Conservation (phyloP, 225 moss, liverwort and hornwort genomes). For the Takakia lepidozioides region DNA sequence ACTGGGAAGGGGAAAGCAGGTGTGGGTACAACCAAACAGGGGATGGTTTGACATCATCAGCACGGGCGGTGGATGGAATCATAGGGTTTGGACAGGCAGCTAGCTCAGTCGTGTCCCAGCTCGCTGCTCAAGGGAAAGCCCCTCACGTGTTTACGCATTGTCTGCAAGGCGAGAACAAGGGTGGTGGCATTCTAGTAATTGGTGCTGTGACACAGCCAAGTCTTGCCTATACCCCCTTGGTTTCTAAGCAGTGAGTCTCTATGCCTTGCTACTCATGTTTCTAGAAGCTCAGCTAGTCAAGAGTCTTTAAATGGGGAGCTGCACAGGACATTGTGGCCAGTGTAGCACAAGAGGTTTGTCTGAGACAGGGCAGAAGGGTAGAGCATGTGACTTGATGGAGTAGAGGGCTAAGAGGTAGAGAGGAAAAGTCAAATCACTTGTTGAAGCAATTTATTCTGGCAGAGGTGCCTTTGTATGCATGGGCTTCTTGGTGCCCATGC, state of each 20-base stretch:
- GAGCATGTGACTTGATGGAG: too few relatives aligned
- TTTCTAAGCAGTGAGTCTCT: slow-evolving; percentile 22
- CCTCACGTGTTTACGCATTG: slow-evolving; percentile 40
- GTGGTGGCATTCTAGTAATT: slow-evolving; percentile 34
- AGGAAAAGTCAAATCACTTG: too few relatives aligned
- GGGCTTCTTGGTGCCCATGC: too few relatives aligned
- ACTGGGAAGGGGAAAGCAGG: slow-evolving; percentile 11
- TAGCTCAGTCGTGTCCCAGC: slow-evolving; percentile 29
- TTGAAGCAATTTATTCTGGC: too few relatives aligned
- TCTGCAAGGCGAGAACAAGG: slow-evolving; percentile 41
- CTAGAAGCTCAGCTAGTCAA: too few relatives aligned
- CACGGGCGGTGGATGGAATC: slow-evolving; percentile 34
- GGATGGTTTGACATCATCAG: slow-evolving; percentile 11
- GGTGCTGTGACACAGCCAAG: slow-evolving; percentile 31
- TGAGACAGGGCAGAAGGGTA: too few relatives aligned
- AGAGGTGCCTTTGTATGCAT: too few relatives aligned
- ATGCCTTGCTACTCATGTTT: too few relatives aligned
- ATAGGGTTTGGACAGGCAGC: slow-evolving; percentile 35
- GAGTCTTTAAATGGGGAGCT: too few relatives aligned
- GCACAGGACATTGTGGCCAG: not conserved
- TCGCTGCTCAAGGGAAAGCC: slow-evolving; percentile 15
- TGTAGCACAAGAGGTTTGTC: too few relatives aligned
- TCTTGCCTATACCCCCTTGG: slow-evolving; percentile 23
- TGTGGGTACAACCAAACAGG: slow-evolving; percentile 52
- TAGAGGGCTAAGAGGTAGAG: too few relatives aligned